Evolutionary conservation across 2,329 filamentous ascomycete species (phyloP).

Genomic region (Acrocalymma vagum): DNA sequence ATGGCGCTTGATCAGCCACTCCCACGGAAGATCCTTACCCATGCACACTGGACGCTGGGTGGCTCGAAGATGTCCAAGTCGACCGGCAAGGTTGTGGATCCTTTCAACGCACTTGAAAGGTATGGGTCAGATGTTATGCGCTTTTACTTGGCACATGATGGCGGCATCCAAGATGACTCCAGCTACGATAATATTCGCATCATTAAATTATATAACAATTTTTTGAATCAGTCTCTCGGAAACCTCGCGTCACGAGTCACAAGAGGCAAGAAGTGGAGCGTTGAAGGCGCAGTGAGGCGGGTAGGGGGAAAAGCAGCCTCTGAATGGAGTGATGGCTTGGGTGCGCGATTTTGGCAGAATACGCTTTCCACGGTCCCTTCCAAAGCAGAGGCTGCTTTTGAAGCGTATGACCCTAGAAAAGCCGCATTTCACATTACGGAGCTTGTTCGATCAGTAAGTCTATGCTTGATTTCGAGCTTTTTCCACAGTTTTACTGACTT

Average conservation of each 20-base stretch:
- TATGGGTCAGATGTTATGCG: constrained; percentile 89
- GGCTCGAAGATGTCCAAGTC: constrained; percentile 97
- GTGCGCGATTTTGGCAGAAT: constrained; percentile 42
- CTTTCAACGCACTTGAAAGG: constrained; percentile 87
- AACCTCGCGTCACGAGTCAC: constrained; percentile 80
- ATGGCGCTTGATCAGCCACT: constrained; percentile 84
- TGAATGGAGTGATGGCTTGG: constrained; percentile 37
- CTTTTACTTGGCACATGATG: constrained; percentile 86
- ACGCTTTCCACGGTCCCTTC: constrained; percentile 43
- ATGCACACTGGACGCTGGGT: constrained; percentile 95
- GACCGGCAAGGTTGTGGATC: constrained; percentile 92
- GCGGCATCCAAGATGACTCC: constrained; percentile 78
- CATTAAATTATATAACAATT: constrained; percentile 79
- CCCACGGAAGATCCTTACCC: constrained; percentile 82
- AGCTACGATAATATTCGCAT: constrained; percentile 86
- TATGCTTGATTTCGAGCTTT: not conserved
- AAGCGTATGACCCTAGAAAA: constrained; percentile 37
- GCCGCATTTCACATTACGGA: constrained; percentile 35
- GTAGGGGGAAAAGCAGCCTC: constrained; percentile 32
- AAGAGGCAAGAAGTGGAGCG: constrained; percentile 73
- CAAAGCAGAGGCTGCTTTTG: constrained; percentile 30
- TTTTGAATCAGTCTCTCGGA: constrained; percentile 78
- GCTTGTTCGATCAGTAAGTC: constrained; percentile 37
- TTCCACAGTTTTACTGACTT: constrained; percentile 6
- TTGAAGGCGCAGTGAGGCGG: constrained; percentile 65